These are phyloP conservation scores for Phytophthora vignae DNA, from an alignment of 352 stramenopile species.

Conservation along the genomic window DNA sequence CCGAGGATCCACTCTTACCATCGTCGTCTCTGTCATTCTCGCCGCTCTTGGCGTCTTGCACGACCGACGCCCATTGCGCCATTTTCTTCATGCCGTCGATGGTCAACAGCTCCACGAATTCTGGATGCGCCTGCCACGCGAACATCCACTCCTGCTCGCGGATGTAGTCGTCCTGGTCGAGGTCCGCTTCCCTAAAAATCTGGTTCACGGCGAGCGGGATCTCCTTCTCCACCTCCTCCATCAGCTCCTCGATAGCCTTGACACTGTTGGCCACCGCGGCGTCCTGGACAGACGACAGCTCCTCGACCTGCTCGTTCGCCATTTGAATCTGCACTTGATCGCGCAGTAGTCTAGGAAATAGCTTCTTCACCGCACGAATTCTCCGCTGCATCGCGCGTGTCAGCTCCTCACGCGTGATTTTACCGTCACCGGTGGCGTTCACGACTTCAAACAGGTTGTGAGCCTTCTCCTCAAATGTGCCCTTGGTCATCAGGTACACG, in stretches of 20 bases:
- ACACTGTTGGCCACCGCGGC: conserved; percentile 64
- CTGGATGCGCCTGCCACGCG: conserved; percentile 77
- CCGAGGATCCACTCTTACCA: conserved; percentile 29
- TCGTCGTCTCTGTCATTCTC: conserved; percentile 38
- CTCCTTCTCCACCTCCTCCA: conserved; percentile 83
- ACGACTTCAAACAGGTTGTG: conserved; percentile 81
- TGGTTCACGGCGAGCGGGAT: conserved; percentile 87
- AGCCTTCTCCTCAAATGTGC: conserved; percentile 82
- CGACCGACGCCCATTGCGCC: conserved; percentile 77
- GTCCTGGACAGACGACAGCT: conserved; percentile 49
- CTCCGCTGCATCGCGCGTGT: conserved; percentile 71
- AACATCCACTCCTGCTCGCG: conserved; percentile 85
- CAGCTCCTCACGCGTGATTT: conserved; percentile 83
- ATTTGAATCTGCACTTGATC: conserved; percentile 81
- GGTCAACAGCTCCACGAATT: conserved; percentile 86
- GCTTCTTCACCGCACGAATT: conserved; percentile 74
- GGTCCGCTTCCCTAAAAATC: conserved; percentile 80
- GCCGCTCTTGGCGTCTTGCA: conserved; percentile 42
- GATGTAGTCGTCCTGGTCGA: conserved; percentile 85
- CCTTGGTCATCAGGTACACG: conserved; percentile 85
- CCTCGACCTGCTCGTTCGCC: conserved; percentile 47
- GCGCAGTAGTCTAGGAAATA: conserved; percentile 77
- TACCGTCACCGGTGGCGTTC: conserved; percentile 67
- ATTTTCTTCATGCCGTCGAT: conserved; percentile 90
- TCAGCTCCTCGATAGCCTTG: conserved; percentile 67